phyloP scores from a whole-genome alignment of 139 green algal genomes.

The Pseudopediastrum boryanum region DNA sequence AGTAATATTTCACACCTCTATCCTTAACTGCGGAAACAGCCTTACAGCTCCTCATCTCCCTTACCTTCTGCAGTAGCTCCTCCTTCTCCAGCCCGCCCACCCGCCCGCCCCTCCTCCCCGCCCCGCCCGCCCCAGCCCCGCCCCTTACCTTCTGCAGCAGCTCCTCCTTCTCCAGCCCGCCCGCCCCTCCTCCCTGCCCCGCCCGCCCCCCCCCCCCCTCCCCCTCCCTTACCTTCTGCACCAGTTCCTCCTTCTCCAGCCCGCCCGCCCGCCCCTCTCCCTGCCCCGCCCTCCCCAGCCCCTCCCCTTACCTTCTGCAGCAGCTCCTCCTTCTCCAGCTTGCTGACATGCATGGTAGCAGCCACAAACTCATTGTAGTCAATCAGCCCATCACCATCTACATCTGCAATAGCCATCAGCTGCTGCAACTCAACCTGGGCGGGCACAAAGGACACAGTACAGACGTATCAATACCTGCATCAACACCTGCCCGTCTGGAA shows the following conservation, averaged over 20 bases:
- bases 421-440: constrained; percentile 65
- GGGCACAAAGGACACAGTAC: constrained; percentile 17
- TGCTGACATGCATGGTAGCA: constrained; percentile 82
- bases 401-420: constrained; percentile 83
- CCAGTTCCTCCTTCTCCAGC: constrained; percentile 82
- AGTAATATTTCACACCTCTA: too few relatives aligned
- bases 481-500: too few relatives aligned
- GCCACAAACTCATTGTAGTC: constrained; percentile 93
- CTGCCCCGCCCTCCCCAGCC: too few relatives aligned
- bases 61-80: constrained; percentile 72
- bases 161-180: constrained; percentile 88
- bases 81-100: constrained; percentile 84
- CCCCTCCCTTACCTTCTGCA: constrained; percentile 67
- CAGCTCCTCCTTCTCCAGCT: constrained; percentile 88
- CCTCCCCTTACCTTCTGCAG: constrained; percentile 72
- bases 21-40: too few relatives aligned
- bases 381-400: constrained; percentile 85
- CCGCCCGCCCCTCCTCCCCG: too few relatives aligned
- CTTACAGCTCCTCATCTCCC: too few relatives aligned
- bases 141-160: constrained; percentile 74
- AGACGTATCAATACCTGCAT: too few relatives aligned
- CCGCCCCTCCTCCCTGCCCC: too few relatives aligned
- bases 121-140: too few relatives aligned
- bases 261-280: too few relatives aligned
- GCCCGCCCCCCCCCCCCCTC: too few relatives aligned